Percentiles rank a stretch among this genome's conserved stretches.
These are phyloP conservation scores for Neofusicoccum parvum DNA, from an alignment of 2,329 filamentous ascomycete genomes.

Conservation along the genomic window DNA sequence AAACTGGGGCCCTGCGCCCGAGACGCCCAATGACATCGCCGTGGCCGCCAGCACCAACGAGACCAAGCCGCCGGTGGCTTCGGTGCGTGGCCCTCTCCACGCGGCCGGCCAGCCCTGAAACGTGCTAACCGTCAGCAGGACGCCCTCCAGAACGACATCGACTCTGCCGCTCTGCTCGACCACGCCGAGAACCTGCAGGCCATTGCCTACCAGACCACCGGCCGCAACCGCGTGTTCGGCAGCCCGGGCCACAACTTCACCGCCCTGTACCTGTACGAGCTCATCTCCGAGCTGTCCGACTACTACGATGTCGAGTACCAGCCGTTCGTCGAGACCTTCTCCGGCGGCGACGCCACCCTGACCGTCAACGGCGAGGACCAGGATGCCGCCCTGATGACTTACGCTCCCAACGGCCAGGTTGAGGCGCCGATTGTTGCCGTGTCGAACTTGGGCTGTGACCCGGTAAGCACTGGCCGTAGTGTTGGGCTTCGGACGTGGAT, in stretches of 20 bases:
- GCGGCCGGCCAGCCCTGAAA: not conserved
- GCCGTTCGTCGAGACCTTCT: slow-evolving; percentile 38
- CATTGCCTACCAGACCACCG: slow-evolving; percentile 33
- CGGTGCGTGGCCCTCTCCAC: not conserved
- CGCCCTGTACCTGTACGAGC: slow-evolving; percentile 36
- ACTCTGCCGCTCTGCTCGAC: slow-evolving; percentile 34
- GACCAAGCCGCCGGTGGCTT: not conserved
- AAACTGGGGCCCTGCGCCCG: not conserved
- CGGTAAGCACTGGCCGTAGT: slow-evolving; percentile 22
- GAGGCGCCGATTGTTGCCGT: slow-evolving; percentile 64
- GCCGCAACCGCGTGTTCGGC: slow-evolving; percentile 40
- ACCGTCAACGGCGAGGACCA: slow-evolving; percentile 30
- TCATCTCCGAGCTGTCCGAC: slow-evolving; percentile 30
- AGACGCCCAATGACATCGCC: slow-evolving; percentile 3
- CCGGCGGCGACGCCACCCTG: slow-evolving; percentile 32
- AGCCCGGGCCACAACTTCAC: slow-evolving; percentile 38
- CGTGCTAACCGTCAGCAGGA: slow-evolving; percentile 9
- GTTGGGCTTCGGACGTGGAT: not conserved
- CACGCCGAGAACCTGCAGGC: slow-evolving; percentile 37
- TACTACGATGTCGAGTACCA: slow-evolving; percentile 40
- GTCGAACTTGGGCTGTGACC: slow-evolving; percentile 63
- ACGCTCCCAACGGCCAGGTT: slow-evolving; percentile 67
- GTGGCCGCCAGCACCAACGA: not conserved
- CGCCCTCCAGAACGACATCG: slow-evolving; percentile 33
- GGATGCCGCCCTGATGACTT: slow-evolving; percentile 37